Conservation (phyloP, 345 rosid species). For the Litchi chinensis region DNA sequence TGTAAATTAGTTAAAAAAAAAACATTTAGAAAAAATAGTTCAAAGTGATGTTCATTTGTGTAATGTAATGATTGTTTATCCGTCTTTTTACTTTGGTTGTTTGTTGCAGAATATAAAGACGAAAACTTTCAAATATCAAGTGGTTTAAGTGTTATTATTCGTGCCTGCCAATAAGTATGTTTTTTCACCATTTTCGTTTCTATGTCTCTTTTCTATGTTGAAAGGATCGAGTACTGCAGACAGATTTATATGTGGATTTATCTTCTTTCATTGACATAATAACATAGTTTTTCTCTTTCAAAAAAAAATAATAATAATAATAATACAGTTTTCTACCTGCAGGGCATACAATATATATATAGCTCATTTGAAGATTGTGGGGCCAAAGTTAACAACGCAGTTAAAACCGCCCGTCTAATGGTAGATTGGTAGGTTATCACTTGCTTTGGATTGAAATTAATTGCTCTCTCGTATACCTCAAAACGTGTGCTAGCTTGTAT, state of each 20-base stretch:
- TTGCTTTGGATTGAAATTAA: not conserved
- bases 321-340: slow-evolving; percentile 1
- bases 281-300: too few relatives aligned
- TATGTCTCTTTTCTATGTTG: not conserved
- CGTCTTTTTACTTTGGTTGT: slow-evolving; percentile 1
- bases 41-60: not conserved
- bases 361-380: slow-evolving; percentile 18
- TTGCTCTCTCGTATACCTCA: not conserved
- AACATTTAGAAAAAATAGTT: not conserved
- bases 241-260: not conserved
- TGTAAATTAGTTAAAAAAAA: not conserved
- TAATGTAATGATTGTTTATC: not conserved
- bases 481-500: not conserved
- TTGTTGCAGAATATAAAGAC: slow-evolving; percentile 39
- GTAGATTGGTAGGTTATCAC: slow-evolving; percentile 31
- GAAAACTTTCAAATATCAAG: slow-evolving; percentile 40
- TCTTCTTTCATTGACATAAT: not conserved
- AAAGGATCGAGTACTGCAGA: not conserved
- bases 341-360: slow-evolving; percentile 24
- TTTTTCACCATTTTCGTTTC: not conserved
- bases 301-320: too few relatives aligned
- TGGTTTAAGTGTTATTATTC: slow-evolving; percentile 44
- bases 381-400: not conserved
- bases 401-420: slow-evolving; percentile 7
- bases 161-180: slow-evolving; percentile 30